Conservation (phyloP, 345 rosid genomes). For the Rhodamnia rubescens region DNA sequence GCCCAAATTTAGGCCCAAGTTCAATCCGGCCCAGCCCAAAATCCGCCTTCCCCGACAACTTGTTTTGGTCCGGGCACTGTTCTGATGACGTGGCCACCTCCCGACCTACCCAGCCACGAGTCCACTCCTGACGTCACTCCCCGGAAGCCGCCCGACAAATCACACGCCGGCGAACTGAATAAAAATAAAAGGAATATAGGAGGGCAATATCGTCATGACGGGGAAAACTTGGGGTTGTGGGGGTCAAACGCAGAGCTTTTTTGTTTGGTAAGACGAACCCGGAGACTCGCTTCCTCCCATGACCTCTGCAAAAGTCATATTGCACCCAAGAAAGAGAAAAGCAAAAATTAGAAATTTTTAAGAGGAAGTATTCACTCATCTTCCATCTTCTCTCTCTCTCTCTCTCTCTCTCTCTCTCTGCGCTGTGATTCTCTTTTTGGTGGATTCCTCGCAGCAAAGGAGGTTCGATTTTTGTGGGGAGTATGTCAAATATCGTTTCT, state of each 20-base stretch:
- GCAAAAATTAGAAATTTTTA: neutral
- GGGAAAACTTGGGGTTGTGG: neutral
- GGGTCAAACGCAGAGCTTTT: neutral
- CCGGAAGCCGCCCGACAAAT: neutral
- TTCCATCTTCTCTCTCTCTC: neutral
- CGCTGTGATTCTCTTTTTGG: neutral
- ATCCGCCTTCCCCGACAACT: neutral
- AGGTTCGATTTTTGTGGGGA: neutral
- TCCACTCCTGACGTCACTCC: neutral
- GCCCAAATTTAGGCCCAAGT: neutral
- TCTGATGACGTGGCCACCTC: neutral
- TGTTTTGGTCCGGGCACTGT: too few relatives aligned
- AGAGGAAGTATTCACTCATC: neutral
- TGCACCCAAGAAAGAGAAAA: too few relatives aligned
- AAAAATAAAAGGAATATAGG: neutral
- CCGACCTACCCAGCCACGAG: neutral
- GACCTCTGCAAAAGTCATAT: neutral
- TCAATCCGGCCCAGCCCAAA: neutral
- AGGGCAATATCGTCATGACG: neutral
- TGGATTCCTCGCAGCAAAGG: neutral
- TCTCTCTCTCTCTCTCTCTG: neutral
- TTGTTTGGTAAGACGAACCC: neutral
- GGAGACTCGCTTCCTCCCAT: neutral
- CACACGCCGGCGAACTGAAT: neutral
- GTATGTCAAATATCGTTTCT: neutral